Base-by-base conservation (phyloP, 2,329 filamentous ascomycete genomes). In the Lasiodiplodia theobromae region DNA sequence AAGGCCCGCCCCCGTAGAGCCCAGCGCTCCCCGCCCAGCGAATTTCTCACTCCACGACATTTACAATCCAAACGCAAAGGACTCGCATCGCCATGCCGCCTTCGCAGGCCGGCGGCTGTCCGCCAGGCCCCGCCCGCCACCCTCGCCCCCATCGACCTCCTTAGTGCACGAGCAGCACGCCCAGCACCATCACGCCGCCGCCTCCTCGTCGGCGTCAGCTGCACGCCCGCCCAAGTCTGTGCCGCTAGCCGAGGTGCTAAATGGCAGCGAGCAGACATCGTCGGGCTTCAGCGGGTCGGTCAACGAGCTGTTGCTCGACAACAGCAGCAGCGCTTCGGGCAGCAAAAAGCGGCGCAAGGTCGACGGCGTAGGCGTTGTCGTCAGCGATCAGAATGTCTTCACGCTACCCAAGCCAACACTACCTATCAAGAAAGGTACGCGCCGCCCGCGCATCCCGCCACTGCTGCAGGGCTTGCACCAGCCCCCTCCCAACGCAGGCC, bases 381-480 rank as follows among this genome's bases (percentile, higher is more conserved):
- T 34, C 18, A 44, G 60, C 16, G 21, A 37, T 12, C 23, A 52
- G 40, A 21, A 60, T 10, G 40, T 54, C n/a, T 62, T 47, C 38
- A 62, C 57, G 34, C 47, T 54, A 23, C 66, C 56, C 2, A 81
- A 81, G 69, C 77, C 80, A 23, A 80, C 74, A 37, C 75, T 75
- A 62, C 74, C 70, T 38, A 47, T 37, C 25, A 77, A 76, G 69
- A 78, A 76, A 62, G 72, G 71, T 23, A 66, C 73, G 23, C 76
- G 74, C 70, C 71, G 80, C 49, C 78, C 78, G 16, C 76, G 80
- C 28, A 81, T 85, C 60, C 83, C 83, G 14, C 83, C 83, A 8
- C 77, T 84, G 18, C 77, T 90, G 12, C 88, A 88, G 73, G 87
- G 87, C 8, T 77, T 90, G 53, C 87, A 89, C 76, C 87, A 90